Conservation (phyloP, 306 rosid species). For the Cucurbita pepo region DNA sequence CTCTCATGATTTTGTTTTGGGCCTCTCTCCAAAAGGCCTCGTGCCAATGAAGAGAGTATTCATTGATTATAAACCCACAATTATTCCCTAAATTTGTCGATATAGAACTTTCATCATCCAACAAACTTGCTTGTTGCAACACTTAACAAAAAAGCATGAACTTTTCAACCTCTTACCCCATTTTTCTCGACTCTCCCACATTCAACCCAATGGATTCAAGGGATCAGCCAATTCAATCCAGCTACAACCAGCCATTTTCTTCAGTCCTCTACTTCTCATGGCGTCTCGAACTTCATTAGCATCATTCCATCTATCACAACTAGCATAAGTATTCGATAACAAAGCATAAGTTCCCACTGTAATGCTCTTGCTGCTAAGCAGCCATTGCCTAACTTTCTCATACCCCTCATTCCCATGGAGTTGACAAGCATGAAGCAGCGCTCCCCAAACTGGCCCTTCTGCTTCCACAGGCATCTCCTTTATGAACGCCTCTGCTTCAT, state of each 20-base stretch:
- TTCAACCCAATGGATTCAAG: background rate
- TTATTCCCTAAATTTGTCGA: no score
- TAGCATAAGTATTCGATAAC: conserved; percentile 45
- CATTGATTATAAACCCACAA: no score
- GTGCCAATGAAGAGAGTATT: no score
- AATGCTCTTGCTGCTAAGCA: conserved; percentile 13
- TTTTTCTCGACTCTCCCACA: background rate
- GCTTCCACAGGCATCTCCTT: conserved; percentile 19
- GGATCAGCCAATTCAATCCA: conserved; percentile 24
- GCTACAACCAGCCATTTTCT: conserved; percentile 48
- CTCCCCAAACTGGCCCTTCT: conserved; percentile 48
- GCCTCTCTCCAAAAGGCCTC: no score
- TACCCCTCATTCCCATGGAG: conserved; percentile 41
- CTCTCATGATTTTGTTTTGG: no score
- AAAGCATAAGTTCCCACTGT: conserved; percentile 51
- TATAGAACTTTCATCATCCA: no score
- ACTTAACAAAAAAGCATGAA: no score
- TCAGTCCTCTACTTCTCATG: conserved; percentile 39
- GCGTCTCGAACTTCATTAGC: conserved; percentile 36
- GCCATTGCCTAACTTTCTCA: conserved; percentile 29
- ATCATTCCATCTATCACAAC: conserved; percentile 54
- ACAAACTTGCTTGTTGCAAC: no score
- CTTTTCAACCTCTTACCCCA: background rate
- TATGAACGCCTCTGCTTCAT: conserved; percentile 45
- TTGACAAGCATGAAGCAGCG: conserved; percentile 59